Percentiles rank a stretch among this genome's conserved stretches.
Conservation (phyloP, 192 early-diverging fungal species). For the Thamnidium elegans region DNA sequence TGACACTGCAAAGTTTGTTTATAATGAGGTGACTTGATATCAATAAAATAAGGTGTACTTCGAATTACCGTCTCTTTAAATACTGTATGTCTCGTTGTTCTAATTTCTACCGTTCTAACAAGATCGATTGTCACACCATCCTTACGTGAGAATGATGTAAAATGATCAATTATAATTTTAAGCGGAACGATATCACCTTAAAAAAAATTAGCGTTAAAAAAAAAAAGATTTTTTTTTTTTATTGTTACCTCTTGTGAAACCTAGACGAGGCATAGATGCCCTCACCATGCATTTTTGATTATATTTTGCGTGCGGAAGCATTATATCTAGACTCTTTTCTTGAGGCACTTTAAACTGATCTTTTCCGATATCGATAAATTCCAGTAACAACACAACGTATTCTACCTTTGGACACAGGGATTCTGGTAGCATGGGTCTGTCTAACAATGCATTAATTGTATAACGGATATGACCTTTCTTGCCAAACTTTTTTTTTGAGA, state of each 20-base stretch:
- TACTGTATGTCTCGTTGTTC: constrained; percentile 12
- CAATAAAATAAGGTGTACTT: constrained; percentile 9
- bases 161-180: constrained; percentile 11
- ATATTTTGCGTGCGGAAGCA: constrained; percentile 8
- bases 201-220: background rate
- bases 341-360: constrained; percentile 13
- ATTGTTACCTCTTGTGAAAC: constrained; percentile 36
- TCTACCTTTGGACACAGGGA: constrained; percentile 24
- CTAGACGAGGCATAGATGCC: constrained; percentile 25
- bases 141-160: constrained; percentile 11
- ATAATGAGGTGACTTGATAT: constrained; percentile 11
- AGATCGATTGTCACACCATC: constrained; percentile 21
- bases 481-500: constrained; percentile 21
- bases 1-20: constrained; percentile 20
- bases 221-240: background rate
- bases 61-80: constrained; percentile 3
- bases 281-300: constrained; percentile 10
- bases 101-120: constrained; percentile 22
- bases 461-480: constrained; percentile 35
- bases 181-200: constrained; percentile 15
- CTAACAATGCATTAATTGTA: constrained; percentile 25
- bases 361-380: constrained; percentile 32
- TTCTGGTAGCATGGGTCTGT: constrained; percentile 21
- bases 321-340: constrained; percentile 10
- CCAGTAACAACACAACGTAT: constrained; percentile 31